Percentiles rank a stretch among this genome's conserved stretches.
Evolutionary conservation across 805 yeast species (phyloP).

Genomic region (Metschnikowia peoriensis): DNA sequence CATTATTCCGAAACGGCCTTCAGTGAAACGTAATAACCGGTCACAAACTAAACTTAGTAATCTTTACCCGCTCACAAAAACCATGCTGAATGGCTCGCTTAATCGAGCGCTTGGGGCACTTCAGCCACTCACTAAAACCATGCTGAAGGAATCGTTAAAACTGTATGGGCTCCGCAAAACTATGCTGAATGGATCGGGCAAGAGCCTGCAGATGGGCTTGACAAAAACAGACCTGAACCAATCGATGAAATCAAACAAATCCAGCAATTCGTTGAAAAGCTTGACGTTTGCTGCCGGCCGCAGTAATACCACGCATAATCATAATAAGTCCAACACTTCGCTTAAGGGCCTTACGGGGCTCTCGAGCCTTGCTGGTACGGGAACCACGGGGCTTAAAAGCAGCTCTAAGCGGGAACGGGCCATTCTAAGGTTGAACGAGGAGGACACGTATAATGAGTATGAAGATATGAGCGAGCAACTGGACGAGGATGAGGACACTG

Average conservation of each 20-base stretch:
- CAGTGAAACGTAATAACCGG: slow-evolving; percentile 33
- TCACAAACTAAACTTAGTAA: slow-evolving; percentile 34
- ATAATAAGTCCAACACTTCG: slow-evolving; percentile 7
- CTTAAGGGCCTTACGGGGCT: slow-evolving; percentile 8
- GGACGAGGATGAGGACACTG: background rate
- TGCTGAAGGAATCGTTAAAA: slow-evolving; percentile 16
- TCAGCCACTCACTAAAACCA: slow-evolving; percentile 19
- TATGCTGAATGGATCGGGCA: slow-evolving; percentile 13
- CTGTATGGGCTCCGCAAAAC: slow-evolving; percentile 14
- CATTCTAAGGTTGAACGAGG: slow-evolving; percentile 39
- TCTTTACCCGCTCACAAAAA: slow-evolving; percentile 18
- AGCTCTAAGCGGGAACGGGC: slow-evolving; percentile 39
- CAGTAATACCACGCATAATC: too few relatives aligned
- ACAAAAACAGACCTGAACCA: slow-evolving; percentile 17
- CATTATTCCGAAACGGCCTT: slow-evolving; percentile 24
- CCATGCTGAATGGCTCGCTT: slow-evolving; percentile 16
- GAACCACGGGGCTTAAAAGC: slow-evolving; percentile 31
- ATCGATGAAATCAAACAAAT: slow-evolving; percentile 28
- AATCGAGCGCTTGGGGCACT: slow-evolving; percentile 9
- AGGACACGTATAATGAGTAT: slow-evolving; percentile 32
- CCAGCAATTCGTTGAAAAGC: slow-evolving; percentile 35
- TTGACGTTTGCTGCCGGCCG: slow-evolving; percentile 5
- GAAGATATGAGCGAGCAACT: slow-evolving; percentile 29
- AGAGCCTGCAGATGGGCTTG: slow-evolving; percentile 5
- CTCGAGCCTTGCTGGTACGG: background rate